phyloP scores from a whole-genome alignment of 179 eudicot species.

The Beta lomatogona region DNA sequence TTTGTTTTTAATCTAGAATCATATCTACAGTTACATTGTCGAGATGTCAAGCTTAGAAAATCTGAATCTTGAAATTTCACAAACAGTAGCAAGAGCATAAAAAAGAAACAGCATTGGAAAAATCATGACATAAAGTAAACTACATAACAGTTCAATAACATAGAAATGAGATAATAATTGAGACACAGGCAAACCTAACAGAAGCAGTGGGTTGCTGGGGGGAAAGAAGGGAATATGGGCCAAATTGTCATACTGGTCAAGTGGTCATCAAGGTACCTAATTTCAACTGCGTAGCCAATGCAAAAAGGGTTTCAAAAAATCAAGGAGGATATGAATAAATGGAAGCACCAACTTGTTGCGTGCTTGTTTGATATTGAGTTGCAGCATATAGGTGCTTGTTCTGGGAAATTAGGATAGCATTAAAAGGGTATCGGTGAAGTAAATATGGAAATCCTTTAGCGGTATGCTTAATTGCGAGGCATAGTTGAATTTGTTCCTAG shows the following conservation, averaged over 20 bases:
- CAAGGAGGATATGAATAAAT: neutral
- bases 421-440: neutral
- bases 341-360: conserved; percentile 1
- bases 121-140: neutral
- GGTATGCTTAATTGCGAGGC: conserved; percentile 15
- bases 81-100: neutral
- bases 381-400: neutral
- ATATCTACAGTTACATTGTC: neutral
- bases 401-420: neutral
- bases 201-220: neutral
- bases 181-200: conserved; percentile 6
- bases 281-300: neutral
- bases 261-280: neutral
- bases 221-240: neutral
- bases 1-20: too few relatives aligned
- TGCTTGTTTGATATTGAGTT: neutral
- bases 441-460: neutral
- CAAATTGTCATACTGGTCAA: neutral
- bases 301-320: neutral
- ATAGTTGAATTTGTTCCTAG: conserved; percentile 7
- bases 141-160: neutral
- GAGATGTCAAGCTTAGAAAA: too few relatives aligned
- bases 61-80: too few relatives aligned
- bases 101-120: neutral
- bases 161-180: neutral